phyloP scores from a whole-genome alignment of 768 basidiomycete genomes.

The Pulveroboletus sp. region DNA sequence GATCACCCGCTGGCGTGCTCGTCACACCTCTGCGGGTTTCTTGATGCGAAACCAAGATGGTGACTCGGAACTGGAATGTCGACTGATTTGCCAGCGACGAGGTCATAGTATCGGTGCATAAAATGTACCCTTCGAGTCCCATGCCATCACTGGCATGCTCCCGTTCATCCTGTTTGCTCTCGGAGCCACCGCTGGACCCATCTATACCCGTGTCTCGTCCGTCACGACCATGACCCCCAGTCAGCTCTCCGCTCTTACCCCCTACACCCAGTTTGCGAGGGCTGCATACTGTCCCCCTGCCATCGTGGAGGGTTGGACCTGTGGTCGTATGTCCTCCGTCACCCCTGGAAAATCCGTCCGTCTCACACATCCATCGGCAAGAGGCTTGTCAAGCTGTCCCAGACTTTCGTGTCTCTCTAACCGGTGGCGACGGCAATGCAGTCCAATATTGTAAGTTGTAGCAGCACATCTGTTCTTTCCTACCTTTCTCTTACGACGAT shows the following conservation, averaged over 20 bases:
- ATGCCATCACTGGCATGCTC: neutral
- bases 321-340: constrained; percentile 34
- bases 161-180: neutral
- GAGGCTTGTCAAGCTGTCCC: constrained; percentile 40
- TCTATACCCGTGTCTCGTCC: neutral
- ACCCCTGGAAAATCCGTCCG: neutral
- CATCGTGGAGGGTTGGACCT: constrained; percentile 40
- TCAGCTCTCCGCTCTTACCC: constrained; percentile 38
- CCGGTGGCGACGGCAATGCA: constrained; percentile 50
- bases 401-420: constrained; percentile 32
- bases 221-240: constrained; percentile 27
- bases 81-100: no score
- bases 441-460: constrained; percentile 54
- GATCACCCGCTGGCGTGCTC: no score
- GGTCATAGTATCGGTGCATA: no score
- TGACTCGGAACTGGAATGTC: no score
- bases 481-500: neutral
- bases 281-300: constrained; percentile 51
- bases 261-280: constrained; percentile 51
- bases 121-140: neutral
- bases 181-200: constrained; percentile 4
- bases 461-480: constrained; percentile 2
- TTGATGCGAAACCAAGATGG: neutral
- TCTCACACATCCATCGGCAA: constrained; percentile 6
- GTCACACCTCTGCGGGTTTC: no score